phyloP scores from a whole-genome alignment of 2,329 filamentous ascomycete genomes.

The Drechslerella coelobrocha region DNA sequence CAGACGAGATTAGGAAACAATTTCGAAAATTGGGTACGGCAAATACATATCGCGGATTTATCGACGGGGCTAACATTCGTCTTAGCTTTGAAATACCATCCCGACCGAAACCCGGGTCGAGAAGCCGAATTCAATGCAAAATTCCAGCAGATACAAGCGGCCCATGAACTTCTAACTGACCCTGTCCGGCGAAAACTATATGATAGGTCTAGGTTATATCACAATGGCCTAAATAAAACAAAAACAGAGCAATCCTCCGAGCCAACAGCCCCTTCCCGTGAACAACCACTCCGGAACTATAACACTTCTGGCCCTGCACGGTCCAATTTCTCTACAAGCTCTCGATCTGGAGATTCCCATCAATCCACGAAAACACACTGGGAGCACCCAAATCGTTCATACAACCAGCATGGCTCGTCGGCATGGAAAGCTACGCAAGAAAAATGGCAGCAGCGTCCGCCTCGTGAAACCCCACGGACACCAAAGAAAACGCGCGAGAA shows the following conservation, averaged over 20 bases:
- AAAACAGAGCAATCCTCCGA: constrained; percentile 25
- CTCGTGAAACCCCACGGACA: constrained; percentile 39
- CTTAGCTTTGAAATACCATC: constrained; percentile 81
- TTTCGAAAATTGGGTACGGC: constrained; percentile 77
- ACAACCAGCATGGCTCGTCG: constrained; percentile 25
- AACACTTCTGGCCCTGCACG: constrained; percentile 4
- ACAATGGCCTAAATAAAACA: constrained; percentile 19
- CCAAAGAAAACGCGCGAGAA: constrained; percentile 50
- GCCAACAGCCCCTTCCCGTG: background rate
- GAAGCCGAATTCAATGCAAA: constrained; percentile 80
- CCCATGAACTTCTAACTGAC: constrained; percentile 77
- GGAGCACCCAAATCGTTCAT: constrained; percentile 32
- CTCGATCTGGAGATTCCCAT: constrained; percentile 23
- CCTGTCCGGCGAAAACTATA: constrained; percentile 67
- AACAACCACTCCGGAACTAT: constrained; percentile 21
- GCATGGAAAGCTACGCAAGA: constrained; percentile 44
- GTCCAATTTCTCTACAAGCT: constrained; percentile 12
- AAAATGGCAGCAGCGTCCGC: constrained; percentile 27
- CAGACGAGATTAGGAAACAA: constrained; percentile 81
- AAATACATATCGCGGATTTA: constrained; percentile 9
- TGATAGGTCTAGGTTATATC: constrained; percentile 58
- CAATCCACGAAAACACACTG: constrained; percentile 28
- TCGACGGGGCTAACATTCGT: constrained; percentile 34
- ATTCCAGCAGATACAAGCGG: constrained; percentile 85
- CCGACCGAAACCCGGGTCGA: constrained; percentile 83